These are phyloP conservation scores for Colletotrichum truncatum DNA, from an alignment of 2,329 filamentous ascomycete species.

Conservation along the genomic window DNA sequence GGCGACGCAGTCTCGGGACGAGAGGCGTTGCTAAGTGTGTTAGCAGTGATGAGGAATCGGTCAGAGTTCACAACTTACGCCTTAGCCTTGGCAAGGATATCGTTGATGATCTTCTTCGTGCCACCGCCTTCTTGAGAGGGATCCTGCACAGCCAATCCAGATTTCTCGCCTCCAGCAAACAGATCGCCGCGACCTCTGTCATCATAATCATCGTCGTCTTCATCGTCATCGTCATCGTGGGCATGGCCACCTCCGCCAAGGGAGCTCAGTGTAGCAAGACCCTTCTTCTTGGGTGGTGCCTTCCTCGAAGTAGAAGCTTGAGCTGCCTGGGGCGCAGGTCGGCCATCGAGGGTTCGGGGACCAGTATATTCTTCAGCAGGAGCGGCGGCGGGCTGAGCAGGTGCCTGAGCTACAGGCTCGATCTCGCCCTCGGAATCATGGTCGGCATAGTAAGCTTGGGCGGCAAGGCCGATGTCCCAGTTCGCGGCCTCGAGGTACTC, in stretches of 20 bases:
- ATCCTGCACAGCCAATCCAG: slow-evolving; percentile 74
- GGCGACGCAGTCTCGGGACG: slow-evolving; percentile 61
- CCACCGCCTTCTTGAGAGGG: slow-evolving; percentile 56
- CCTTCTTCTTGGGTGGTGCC: slow-evolving; percentile 62
- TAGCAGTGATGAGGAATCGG: neutral
- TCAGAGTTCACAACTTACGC: slow-evolving; percentile 53
- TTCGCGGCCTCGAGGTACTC: slow-evolving; percentile 71
- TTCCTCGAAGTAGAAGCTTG: slow-evolving; percentile 44
- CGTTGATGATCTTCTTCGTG: slow-evolving; percentile 65
- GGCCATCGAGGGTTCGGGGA: slow-evolving; percentile 70
- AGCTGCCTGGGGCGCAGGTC: slow-evolving; percentile 57
- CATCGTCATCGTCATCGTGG: slow-evolving; percentile 69
- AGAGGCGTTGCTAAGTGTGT: slow-evolving; percentile 63
- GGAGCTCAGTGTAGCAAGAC: slow-evolving; percentile 69
- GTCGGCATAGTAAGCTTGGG: slow-evolving; percentile 69
- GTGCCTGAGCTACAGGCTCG: slow-evolving; percentile 47
- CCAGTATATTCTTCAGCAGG: slow-evolving; percentile 61
- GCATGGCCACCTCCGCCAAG: slow-evolving; percentile 59
- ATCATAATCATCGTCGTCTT: slow-evolving; percentile 63
- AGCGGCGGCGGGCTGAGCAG: slow-evolving; percentile 30
- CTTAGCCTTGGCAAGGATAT: slow-evolving; percentile 71
- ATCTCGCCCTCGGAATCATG: slow-evolving; percentile 57
- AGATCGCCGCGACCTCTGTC: slow-evolving; percentile 71
- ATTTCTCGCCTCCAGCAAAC: slow-evolving; percentile 89
- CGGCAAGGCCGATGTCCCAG: slow-evolving; percentile 73